Evolutionary conservation across 2,329 filamentous ascomycete species (phyloP).

Genomic region (Parafenestella ontariensis): DNA sequence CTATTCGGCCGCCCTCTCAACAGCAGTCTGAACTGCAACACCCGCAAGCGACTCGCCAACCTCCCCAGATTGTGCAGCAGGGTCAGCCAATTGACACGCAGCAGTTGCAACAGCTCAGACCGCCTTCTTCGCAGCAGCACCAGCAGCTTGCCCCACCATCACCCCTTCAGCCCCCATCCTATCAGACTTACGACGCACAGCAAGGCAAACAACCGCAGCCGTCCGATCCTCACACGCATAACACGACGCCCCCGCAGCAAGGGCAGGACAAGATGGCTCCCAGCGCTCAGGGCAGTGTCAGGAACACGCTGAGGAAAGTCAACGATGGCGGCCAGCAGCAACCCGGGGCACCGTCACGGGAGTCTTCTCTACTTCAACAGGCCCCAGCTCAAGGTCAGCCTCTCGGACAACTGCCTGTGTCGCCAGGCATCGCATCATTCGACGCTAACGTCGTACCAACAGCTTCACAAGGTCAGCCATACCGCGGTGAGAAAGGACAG

Average conservation of each 20-base stretch:
- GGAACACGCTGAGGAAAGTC: slow-evolving; percentile 46
- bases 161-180: slow-evolving; percentile 40
- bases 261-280: slow-evolving; percentile 45
- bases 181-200: slow-evolving; percentile 44
- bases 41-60: slow-evolving; percentile 38
- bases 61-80: slow-evolving; percentile 41
- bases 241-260: slow-evolving; percentile 38
- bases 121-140: slow-evolving; percentile 38
- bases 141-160: slow-evolving; percentile 45
- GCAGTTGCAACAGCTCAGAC: slow-evolving; percentile 41
- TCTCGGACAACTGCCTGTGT: slow-evolving; percentile 43
- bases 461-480: slow-evolving; percentile 54
- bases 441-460: slow-evolving; percentile 55
- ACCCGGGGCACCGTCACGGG: slow-evolving; percentile 41
- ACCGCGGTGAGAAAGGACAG: slow-evolving; percentile 47
- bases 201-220: slow-evolving; percentile 34
- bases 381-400: slow-evolving; percentile 47
- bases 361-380: slow-evolving; percentile 45
- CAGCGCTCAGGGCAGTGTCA: slow-evolving; percentile 24
- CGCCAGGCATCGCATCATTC: slow-evolving; percentile 52
- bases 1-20: slow-evolving; percentile 37
- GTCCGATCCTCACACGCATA: slow-evolving; percentile 35
- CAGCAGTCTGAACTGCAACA: slow-evolving; percentile 43
- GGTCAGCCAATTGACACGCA: slow-evolving; percentile 36
- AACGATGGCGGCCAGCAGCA: slow-evolving; percentile 39